Conservation (phyloP, 192 early-diverging fungal species). For the Umbelopsis sp. region DNA sequence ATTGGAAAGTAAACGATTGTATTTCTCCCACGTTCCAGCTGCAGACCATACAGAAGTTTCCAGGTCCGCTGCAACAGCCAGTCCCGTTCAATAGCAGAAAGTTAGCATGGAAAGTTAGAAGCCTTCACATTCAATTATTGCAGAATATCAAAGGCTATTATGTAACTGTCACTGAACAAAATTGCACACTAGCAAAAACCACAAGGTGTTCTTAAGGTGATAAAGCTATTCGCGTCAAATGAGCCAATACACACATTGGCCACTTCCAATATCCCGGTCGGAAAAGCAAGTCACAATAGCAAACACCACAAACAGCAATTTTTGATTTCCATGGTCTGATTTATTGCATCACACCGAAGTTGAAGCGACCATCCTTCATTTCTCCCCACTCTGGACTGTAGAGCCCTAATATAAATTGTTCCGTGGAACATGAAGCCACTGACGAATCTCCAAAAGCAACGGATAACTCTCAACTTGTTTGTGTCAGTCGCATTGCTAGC, state of each 20-base stretch:
- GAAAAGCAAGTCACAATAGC: neutral
- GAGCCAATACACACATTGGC: conserved; percentile 28
- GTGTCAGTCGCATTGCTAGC: conserved; percentile 7
- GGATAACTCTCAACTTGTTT: conserved; percentile 16
- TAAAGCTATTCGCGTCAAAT: too few species aligned
- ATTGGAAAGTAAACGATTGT: too few species aligned
- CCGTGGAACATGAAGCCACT: conserved; percentile 16
- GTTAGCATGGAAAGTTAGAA: too few species aligned
- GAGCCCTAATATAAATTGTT: neutral
- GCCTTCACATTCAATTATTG: too few species aligned
- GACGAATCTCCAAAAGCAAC: conserved; percentile 11
- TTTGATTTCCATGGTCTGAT: neutral
- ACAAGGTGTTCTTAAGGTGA: too few species aligned
- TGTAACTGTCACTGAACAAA: too few species aligned
- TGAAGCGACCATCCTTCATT: neutral
- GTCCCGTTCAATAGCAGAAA: too few species aligned
- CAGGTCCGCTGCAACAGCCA: too few species aligned
- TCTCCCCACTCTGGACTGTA: conserved; percentile 14
- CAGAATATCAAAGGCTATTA: too few species aligned
- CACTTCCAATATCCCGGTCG: conserved; percentile 25
- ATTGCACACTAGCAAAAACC: too few species aligned
- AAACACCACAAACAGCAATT: neutral
- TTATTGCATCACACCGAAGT: neutral
- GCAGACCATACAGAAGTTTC: too few species aligned
- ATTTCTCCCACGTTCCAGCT: too few species aligned